A percentile compares a stretch with the other conserved stretches of the same genome.
These are phyloP conservation scores for Triadica sebifera DNA, from an alignment of 345 rosid species.

Conservation along the genomic window DNA sequence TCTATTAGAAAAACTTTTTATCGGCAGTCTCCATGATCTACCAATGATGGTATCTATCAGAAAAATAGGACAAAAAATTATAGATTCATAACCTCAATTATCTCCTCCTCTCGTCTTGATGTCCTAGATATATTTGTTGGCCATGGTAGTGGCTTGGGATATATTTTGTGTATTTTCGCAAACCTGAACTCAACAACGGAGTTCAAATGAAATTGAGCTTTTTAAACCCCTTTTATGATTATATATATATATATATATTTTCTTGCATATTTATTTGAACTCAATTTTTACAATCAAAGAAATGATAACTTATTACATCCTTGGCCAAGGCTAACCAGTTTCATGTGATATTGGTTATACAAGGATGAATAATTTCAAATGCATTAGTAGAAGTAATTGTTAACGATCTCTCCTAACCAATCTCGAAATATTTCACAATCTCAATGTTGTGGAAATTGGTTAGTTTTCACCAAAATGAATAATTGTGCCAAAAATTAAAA, in stretches of 20 bases:
- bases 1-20: too few relatives aligned
- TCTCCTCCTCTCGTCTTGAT: too few relatives aligned
- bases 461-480: too few relatives aligned
- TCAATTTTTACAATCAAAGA: slow-evolving; percentile 17
- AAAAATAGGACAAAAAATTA: too few relatives aligned
- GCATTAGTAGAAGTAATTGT: not conserved
- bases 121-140: slow-evolving; percentile 87
- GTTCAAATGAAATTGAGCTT: slow-evolving; percentile 93
- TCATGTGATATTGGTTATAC: not conserved
- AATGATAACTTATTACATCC: slow-evolving; percentile 12
- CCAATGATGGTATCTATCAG: too few relatives aligned
- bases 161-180: slow-evolving; percentile 68
- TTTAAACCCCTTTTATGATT: slow-evolving; percentile 82
- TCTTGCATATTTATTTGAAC: slow-evolving; percentile 23
- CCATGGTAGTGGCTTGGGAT: slow-evolving; percentile 99
- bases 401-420: not conserved
- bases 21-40: too few relatives aligned
- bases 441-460: too few relatives aligned
- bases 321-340: slow-evolving; percentile 14
- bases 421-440: slow-evolving; percentile 3
- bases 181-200: slow-evolving; percentile 42
- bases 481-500: too few relatives aligned
- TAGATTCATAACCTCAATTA: too few relatives aligned
- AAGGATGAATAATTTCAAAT: not conserved
- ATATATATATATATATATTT: too few relatives aligned